These are phyloP conservation scores for Scheffersomyces lignicola DNA, from an alignment of 1,139 yeast species.

Conservation along the genomic window DNA sequence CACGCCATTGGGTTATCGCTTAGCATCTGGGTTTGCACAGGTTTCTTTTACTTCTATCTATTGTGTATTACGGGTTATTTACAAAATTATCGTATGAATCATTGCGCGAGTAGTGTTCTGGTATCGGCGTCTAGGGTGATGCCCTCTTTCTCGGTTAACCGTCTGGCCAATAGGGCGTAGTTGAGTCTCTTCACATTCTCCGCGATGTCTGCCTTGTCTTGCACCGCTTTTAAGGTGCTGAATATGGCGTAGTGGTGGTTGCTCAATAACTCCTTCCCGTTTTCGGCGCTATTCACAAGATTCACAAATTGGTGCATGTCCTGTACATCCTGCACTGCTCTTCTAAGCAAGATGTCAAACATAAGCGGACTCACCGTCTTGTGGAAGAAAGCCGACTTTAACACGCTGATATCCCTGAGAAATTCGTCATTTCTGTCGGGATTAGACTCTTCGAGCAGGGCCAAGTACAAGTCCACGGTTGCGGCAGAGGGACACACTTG, in stretches of 20 bases:
- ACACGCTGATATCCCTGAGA: conserved; percentile 24
- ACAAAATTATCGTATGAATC: conserved; percentile 1
- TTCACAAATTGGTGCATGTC: conserved; percentile 36
- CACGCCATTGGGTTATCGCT: not conserved
- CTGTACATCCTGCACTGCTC: conserved; percentile 20
- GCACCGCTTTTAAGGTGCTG: conserved; percentile 17
- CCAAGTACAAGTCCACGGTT: conserved; percentile 24
- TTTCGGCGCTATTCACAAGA: conserved; percentile 15
- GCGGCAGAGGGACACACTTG: conserved; percentile 25
- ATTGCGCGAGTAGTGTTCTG: not conserved
- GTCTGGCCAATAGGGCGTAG: conserved; percentile 19
- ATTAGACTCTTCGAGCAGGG: conserved; percentile 11
- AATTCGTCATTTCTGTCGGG: conserved; percentile 9
- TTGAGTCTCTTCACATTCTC: conserved; percentile 15
- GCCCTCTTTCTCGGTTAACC: conserved; percentile 12
- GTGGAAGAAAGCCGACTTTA: conserved; percentile 35
- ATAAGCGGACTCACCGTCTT: conserved; percentile 17
- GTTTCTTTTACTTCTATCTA: conserved; percentile 1
- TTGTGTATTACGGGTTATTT: conserved; percentile 1
- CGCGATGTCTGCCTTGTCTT: conserved; percentile 4
- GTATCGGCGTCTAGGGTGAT: conserved; percentile 12
- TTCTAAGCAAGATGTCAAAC: conserved; percentile 23
- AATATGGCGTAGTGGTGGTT: conserved; percentile 15
- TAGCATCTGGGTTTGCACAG: not conserved
- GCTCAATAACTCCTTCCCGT: conserved; percentile 13